A percentile compares a stretch with the other conserved stretches of the same genome.
Evolutionary conservation across 495 filamentous ascomycete species (phyloP).

Genomic region (Tuber borchii): DNA sequence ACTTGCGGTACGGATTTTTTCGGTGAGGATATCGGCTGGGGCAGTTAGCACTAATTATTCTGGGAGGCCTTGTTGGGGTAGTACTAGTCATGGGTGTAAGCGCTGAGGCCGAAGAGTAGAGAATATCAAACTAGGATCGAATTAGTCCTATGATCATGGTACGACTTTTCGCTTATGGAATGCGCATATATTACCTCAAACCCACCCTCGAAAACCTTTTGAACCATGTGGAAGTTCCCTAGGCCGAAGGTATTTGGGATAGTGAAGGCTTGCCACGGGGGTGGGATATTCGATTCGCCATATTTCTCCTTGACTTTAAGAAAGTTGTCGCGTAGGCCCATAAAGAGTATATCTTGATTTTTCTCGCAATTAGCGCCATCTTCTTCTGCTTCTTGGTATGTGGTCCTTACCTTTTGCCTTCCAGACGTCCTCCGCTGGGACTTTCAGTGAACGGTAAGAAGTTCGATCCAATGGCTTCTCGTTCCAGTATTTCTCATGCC

Average conservation of each 20-base stretch:
- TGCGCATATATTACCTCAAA: conserved; percentile 57
- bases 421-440: conserved; percentile 70
- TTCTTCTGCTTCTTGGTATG: conserved; percentile 15
- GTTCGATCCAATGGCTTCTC: conserved; percentile 72
- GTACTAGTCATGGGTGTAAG: conserved; percentile 54
- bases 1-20: conserved; percentile 59
- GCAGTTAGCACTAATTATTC: conserved; percentile 8
- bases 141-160: conserved; percentile 10
- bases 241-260: conserved; percentile 59
- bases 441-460: conserved; percentile 61
- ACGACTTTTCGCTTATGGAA: neutral
- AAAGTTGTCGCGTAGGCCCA: conserved; percentile 44
- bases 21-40: conserved; percentile 59
- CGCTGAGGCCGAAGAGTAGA: conserved; percentile 77
- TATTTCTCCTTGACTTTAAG: conserved; percentile 68
- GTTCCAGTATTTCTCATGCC: conserved; percentile 56
- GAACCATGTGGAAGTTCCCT: conserved; percentile 82
- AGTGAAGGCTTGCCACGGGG: conserved; percentile 79
- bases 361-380: conserved; percentile 12
- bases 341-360: conserved; percentile 32
- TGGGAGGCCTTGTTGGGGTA: conserved; percentile 26
- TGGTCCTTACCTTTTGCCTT: conserved; percentile 62
- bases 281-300: conserved; percentile 65
- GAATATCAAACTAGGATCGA: conserved; percentile 66
- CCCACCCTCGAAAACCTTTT: conserved; percentile 83